These are phyloP conservation scores for Aspergillus sp. DNA, from an alignment of 2,329 filamentous ascomycete species.

Conservation along the genomic window DNA sequence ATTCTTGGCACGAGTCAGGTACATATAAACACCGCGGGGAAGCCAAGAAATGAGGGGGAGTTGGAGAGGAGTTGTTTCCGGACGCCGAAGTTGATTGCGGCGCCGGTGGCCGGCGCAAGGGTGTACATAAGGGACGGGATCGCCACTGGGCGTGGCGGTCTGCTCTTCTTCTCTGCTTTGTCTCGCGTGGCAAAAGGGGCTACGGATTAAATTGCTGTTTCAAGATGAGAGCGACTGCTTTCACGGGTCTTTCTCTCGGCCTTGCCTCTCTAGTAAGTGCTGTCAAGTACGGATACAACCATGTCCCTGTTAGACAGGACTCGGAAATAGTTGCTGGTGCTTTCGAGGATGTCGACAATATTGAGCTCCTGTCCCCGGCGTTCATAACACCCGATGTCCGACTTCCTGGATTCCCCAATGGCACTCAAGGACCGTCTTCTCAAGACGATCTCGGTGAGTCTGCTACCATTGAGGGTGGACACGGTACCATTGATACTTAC, in stretches of 20 bases:
- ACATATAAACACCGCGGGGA: not conserved
- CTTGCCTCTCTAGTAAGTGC: conserved; percentile 1
- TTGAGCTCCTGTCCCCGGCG: conserved; percentile 4
- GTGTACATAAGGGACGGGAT: not conserved
- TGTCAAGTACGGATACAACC: conserved; percentile 4
- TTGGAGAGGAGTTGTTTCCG: not conserved
- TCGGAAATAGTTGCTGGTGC: not conserved
- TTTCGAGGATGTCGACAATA: not conserved
- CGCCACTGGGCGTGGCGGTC: no score
- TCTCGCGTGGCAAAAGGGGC: not conserved
- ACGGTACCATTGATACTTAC: not conserved
- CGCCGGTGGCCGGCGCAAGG: not conserved
- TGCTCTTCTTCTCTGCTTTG: not conserved
- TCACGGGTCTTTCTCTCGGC: not conserved
- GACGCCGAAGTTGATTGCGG: not conserved
- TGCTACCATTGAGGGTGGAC: not conserved
- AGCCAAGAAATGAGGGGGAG: conserved; percentile 3
- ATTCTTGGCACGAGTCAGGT: not conserved
- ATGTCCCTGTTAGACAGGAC: conserved; percentile 3
- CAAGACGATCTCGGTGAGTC: conserved; percentile 2
- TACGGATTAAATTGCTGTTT: not conserved
- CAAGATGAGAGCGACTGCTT: not conserved
- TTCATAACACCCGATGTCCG: conserved; percentile 3
- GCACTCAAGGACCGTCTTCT: conserved; percentile 4
- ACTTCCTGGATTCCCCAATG: conserved; percentile 6